Conservation (phyloP, 176 grass and related monocot species). For the Musa schizocarpa region DNA sequence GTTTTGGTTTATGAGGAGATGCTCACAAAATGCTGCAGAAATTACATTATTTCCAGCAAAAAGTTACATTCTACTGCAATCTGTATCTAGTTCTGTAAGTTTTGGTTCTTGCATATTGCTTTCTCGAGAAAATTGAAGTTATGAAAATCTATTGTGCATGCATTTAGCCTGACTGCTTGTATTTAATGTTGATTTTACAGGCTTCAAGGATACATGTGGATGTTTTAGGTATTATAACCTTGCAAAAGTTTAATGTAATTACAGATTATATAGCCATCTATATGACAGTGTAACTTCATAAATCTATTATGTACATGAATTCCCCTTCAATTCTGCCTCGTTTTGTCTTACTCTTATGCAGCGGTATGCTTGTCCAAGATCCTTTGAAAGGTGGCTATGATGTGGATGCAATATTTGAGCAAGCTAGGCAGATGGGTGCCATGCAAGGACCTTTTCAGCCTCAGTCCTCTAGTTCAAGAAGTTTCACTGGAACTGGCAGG, state of each 20-base stretch:
- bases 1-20: too few relatives aligned
- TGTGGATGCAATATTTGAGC: conserved; percentile 11
- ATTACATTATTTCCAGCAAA: not conserved
- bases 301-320: not conserved
- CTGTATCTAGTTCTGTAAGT: not conserved
- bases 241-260: not conserved
- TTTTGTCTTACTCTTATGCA: not conserved
- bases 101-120: not conserved
- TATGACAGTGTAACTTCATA: not conserved
- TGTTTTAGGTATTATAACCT: not conserved
- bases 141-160: not conserved
- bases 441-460: not conserved
- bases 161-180: not conserved
- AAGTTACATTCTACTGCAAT: not conserved
- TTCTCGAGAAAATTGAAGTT: not conserved
- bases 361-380: conserved; percentile 11
- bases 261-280: not conserved
- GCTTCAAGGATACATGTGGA: not conserved
- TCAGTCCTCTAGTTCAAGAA: not conserved
- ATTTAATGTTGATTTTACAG: not conserved
- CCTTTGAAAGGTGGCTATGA: not conserved
- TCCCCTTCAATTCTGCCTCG: not conserved
- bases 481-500: conserved; percentile 8
- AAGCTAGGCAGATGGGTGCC: not conserved
- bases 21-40: too few relatives aligned